Evolutionary conservation across 768 basidiomycete genomes (phyloP), one percentile per base, ranked within the genome.

Genomic region (Galerina sulciceps): DNA sequence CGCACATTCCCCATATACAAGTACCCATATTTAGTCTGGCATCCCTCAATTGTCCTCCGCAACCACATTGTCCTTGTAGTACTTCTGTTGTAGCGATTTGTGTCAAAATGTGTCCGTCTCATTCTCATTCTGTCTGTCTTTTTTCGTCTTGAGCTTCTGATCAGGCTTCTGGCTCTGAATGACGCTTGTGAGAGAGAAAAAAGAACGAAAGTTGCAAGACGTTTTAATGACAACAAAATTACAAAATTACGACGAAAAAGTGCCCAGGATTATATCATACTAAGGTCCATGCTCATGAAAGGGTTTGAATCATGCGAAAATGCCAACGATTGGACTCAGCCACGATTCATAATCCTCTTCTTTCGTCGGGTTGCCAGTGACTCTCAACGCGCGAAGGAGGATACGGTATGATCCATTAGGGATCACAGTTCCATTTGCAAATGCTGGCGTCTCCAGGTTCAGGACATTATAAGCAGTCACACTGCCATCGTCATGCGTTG

Each of bases 291-390:
- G 26, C 26, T 31, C 26, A 8, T 31, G 26, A 31, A n/a, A 31
- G 26, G 26, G 26, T 31, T 31, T 31, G 26, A 5, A 31, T 31
- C 26, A 31, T 31, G 26, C 26, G 8, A 31, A 31, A 31, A 85
- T 68, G 79, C 87, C 61, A 81, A 76, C 61, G 51, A 80, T 68
- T 11, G 79, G 78, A 55, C 80, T 79, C 57, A 81, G 65, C 76
- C 75, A 83, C 49, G 74, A 77, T 52, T 83, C 81, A 50, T 75
- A 81, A 60, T 82, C 79, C 22, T 69, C 72, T 58, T 81, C 75
- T 20, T 70, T 75, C 14, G 60, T 69, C 17, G 76, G 69, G 57
- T 82, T 62, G 0, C 80, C 81, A 10, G 80, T 80, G 5, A 81
- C 79, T 47, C 62, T 73, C 53, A 82, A 62, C 0, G 77, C 76